Evolutionary conservation across 257 asterid species (phyloP).

Genomic region (Jasminum sambac): DNA sequence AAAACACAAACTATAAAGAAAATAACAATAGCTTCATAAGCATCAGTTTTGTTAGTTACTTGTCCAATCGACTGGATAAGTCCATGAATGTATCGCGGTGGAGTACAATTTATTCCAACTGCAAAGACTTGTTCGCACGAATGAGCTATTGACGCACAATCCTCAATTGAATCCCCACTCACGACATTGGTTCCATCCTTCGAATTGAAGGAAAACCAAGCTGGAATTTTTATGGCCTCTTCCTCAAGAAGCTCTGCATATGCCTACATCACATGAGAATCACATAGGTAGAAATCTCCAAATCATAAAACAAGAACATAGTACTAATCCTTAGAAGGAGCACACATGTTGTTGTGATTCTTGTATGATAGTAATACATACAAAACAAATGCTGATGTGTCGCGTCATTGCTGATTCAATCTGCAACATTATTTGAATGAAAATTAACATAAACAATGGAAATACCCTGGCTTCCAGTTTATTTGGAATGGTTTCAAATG

Average conservation of each 20-base stretch:
- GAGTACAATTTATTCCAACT: constrained; percentile 81
- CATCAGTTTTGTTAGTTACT: constrained; percentile 31
- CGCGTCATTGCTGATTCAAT: too few relatives aligned
- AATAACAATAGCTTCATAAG: too few relatives aligned
- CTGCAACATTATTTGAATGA: neutral
- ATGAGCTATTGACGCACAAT: constrained; percentile 63
- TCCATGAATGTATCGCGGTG: constrained; percentile 67
- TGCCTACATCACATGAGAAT: constrained; percentile 41
- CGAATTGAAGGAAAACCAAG: constrained; percentile 76
- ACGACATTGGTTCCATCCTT: constrained; percentile 62
- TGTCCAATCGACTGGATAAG: constrained; percentile 55
- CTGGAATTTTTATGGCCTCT: constrained; percentile 48
- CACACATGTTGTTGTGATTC: too few relatives aligned
- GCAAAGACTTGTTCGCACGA: constrained; percentile 52
- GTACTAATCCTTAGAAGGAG: neutral
- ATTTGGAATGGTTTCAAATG: constrained; percentile 89
- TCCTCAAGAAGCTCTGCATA: constrained; percentile 76
- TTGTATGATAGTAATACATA: too few relatives aligned
- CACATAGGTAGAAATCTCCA: neutral
- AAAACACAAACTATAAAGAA: neutral
- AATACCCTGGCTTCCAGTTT: constrained; percentile 74
- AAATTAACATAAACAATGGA: neutral
- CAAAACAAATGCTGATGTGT: too few relatives aligned
- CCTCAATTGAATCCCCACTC: constrained; percentile 60
- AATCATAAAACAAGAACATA: neutral